phyloP scores from a whole-genome alignment of 352 stramenopile species.

The Phytophthora pini region DNA sequence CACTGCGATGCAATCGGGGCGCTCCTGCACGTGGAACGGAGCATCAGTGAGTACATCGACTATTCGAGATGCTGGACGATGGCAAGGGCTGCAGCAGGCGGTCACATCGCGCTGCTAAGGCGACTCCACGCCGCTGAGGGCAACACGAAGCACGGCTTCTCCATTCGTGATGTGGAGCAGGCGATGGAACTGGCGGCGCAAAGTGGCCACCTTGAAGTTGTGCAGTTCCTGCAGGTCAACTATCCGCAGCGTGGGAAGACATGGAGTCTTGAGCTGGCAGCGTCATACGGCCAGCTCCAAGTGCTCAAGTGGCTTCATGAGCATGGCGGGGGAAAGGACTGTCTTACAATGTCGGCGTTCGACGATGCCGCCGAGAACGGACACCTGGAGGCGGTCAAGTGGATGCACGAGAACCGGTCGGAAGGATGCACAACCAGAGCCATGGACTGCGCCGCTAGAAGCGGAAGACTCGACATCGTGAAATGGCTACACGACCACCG shows the following conservation, averaged over 20 bases:
- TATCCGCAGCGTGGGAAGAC: constrained; percentile 29
- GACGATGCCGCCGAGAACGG: constrained; percentile 31
- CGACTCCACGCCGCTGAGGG: constrained; percentile 21
- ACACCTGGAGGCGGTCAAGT: constrained; percentile 31
- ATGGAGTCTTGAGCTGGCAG: constrained; percentile 26
- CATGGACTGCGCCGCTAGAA: constrained; percentile 30
- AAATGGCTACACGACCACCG: constrained; percentile 24
- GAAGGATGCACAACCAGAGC: constrained; percentile 29
- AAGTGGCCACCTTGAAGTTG: constrained; percentile 32
- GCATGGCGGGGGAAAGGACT: constrained; percentile 17
- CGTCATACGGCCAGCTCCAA: constrained; percentile 23
- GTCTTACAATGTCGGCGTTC: constrained; percentile 32
- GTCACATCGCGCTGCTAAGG: constrained; percentile 20
- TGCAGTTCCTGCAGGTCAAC: constrained; percentile 30
- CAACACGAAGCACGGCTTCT: constrained; percentile 9
- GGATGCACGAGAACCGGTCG: constrained; percentile 23
- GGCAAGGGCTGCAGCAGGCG: constrained; percentile 16
- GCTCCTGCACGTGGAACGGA: constrained; percentile 24
- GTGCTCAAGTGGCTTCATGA: constrained; percentile 31
- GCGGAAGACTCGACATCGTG: constrained; percentile 25
- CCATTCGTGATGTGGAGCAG: constrained; percentile 17
- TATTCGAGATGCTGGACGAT: constrained; percentile 34
- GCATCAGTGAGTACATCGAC: constrained; percentile 33
- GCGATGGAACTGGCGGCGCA: constrained; percentile 25
- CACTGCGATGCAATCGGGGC: constrained; percentile 19